Percentiles rank a stretch among this genome's conserved stretches.
Conservation (phyloP, 768 basidiomycete species). For the Mycena epipterygia region DNA sequence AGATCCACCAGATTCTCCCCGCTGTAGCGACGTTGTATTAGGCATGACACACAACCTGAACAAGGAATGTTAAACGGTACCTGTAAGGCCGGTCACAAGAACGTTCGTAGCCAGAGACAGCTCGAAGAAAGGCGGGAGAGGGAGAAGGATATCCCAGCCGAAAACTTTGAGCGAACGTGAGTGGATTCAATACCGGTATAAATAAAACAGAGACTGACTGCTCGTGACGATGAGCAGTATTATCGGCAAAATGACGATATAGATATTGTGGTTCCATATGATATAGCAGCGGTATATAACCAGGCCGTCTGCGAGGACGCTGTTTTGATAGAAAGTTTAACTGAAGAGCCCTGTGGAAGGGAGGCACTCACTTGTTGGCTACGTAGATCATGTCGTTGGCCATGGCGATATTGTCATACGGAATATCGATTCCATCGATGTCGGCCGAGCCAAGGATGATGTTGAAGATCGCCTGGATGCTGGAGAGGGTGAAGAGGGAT, state of each 20-base stretch:
- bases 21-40: conserved; percentile 32
- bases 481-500: conserved; percentile 45
- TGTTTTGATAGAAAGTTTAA: conserved; percentile 21
- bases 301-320: conserved; percentile 46
- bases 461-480: conserved; percentile 47
- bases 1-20: conserved; percentile 49
- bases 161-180: background rate
- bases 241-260: conserved; percentile 44
- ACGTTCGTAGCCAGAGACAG: conserved; percentile 46
- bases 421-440: conserved; percentile 41
- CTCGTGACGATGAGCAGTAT: conserved; percentile 43
- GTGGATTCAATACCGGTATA: background rate
- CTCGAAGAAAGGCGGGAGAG: conserved; percentile 46
- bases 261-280: conserved; percentile 48
- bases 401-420: conserved; percentile 44
- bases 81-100: conserved; percentile 47
- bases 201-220: conserved; percentile 35
- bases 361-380: conserved; percentile 47
- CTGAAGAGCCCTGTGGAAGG: background rate
- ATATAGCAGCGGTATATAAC: conserved; percentile 51
- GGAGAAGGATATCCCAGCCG: conserved; percentile 44
- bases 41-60: background rate
- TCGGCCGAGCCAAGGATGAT: conserved; percentile 46
- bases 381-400: conserved; percentile 47
- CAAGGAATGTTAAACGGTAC: conserved; percentile 22